Percentiles rank a stretch among this genome's conserved stretches.
These are phyloP conservation scores for Mycena amicta DNA, from an alignment of 768 basidiomycete species.

Conservation along the genomic window DNA sequence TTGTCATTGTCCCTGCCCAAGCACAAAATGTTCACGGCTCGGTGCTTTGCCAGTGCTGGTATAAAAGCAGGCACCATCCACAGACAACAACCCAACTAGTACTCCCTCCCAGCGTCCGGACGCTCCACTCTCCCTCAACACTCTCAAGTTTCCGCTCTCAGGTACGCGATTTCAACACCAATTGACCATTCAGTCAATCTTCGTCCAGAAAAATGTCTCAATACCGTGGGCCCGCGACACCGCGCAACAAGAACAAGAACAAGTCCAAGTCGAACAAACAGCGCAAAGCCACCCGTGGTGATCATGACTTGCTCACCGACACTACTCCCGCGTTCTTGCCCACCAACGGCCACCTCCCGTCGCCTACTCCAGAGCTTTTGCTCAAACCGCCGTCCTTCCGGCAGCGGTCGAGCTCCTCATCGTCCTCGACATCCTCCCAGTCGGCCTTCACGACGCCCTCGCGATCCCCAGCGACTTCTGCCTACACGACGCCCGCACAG, in stretches of 20 bases:
- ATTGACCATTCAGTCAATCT: neutral
- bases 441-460: neutral
- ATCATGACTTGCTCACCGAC: neutral
- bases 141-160: neutral
- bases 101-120: neutral
- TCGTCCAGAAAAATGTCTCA: neutral
- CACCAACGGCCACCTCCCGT: neutral
- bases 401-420: neutral
- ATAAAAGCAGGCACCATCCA: neutral
- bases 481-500: neutral
- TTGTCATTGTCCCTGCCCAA: no score
- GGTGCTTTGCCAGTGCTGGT: neutral
- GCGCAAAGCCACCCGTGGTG: neutral
- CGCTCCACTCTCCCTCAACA: neutral
- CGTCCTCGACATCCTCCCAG: neutral
- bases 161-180: neutral
- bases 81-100: neutral
- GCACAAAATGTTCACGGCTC: no score
- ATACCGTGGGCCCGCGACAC: neutral
- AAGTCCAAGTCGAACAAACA: neutral
- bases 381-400: neutral
- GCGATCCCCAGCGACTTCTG: neutral
- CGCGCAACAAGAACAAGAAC: neutral
- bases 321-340: neutral
- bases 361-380: neutral